These are phyloP conservation scores for Margaritispora aquatica DNA, from an alignment of 495 filamentous ascomycete species.

Conservation along the genomic window DNA sequence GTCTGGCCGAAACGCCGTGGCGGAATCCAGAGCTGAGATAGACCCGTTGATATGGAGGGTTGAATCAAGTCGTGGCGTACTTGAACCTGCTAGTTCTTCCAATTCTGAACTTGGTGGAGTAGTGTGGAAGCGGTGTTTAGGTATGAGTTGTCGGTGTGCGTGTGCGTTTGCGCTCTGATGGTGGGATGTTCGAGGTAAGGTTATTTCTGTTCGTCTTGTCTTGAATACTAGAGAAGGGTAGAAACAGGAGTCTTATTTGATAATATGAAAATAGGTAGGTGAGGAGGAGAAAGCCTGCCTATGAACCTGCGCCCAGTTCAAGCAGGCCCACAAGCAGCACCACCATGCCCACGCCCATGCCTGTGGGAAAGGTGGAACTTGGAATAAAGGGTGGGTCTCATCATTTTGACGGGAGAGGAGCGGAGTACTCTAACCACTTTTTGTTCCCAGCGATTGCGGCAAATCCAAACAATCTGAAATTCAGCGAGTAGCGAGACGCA, in stretches of 20 bases:
- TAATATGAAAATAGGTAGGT: neutral
- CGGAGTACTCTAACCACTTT: neutral
- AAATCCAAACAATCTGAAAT: neutral
- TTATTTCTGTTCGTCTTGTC: neutral
- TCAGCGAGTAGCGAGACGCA: neutral
- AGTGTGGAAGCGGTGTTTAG: too few relatives aligned
- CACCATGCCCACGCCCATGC: too few relatives aligned
- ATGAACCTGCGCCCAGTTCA: too few relatives aligned
- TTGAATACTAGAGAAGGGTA: neutral
- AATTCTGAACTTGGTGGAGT: neutral
- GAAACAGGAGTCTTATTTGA: neutral
- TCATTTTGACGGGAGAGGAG: neutral
- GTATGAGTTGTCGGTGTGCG: too few relatives aligned
- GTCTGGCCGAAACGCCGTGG: constrained; percentile 17
- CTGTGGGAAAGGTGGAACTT: neutral
- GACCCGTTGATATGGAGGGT: neutral
- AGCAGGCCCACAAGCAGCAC: too few relatives aligned
- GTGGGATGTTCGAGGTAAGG: neutral
- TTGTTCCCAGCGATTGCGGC: neutral
- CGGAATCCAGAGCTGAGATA: constrained; percentile 10
- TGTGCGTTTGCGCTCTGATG: neutral
- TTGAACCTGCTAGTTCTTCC: neutral
- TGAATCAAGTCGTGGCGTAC: neutral
- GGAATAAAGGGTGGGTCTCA: neutral
- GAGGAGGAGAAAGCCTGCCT: neutral